phyloP scores from a whole-genome alignment of 345 rosid species.

The Nephelium lappaceum region DNA sequence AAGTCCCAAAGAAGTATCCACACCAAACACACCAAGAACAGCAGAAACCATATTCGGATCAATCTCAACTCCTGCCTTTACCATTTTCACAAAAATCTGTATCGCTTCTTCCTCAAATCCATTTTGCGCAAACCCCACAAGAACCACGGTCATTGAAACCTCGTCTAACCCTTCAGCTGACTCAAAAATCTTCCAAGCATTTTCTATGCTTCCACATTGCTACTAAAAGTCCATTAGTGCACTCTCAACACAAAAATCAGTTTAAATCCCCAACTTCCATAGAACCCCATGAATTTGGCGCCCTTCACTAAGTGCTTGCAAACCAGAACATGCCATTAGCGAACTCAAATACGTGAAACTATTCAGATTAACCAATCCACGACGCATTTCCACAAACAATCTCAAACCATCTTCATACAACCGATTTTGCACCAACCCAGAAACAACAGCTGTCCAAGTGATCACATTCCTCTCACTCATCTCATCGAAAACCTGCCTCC shows the following conservation, averaged over 20 bases:
- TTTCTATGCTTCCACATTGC: constrained; percentile 74
- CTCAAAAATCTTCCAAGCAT: constrained; percentile 75
- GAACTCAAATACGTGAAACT: constrained; percentile 72
- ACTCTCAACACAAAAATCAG: constrained; percentile 73
- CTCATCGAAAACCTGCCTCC: constrained; percentile 66
- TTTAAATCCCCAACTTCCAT: constrained; percentile 72
- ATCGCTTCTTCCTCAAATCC: constrained; percentile 82
- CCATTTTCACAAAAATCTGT: constrained; percentile 67
- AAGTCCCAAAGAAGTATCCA: constrained; percentile 62
- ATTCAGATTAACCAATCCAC: constrained; percentile 61
- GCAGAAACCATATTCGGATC: constrained; percentile 83
- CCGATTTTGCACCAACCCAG: constrained; percentile 66
- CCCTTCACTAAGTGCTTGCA: constrained; percentile 63
- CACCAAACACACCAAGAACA: constrained; percentile 70
- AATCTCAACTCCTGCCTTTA: constrained; percentile 57
- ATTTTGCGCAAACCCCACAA: constrained; percentile 80
- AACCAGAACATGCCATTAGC: constrained; percentile 75
- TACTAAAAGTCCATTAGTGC: constrained; percentile 92
- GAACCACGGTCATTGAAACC: constrained; percentile 86
- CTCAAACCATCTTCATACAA: constrained; percentile 56
- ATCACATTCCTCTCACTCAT: constrained; percentile 75
- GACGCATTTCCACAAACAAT: constrained; percentile 57
- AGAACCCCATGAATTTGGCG: constrained; percentile 70
- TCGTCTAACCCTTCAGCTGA: constrained; percentile 60
- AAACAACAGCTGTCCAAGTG: constrained; percentile 82